Evolutionary conservation across 2,329 filamentous ascomycete species (phyloP).

Genomic region (Pseudogymnoascus sp.): DNA sequence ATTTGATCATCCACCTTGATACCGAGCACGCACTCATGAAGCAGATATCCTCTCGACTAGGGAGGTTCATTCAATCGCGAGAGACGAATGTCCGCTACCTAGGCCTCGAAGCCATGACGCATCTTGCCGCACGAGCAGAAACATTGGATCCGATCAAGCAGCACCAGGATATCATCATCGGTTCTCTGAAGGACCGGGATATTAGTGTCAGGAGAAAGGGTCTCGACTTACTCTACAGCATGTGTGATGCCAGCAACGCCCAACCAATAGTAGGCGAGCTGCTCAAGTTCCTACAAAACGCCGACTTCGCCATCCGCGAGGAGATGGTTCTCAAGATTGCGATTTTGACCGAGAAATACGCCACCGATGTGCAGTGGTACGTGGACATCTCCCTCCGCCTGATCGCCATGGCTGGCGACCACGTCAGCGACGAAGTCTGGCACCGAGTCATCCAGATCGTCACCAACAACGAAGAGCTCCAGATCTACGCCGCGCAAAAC

Average conservation of each 20-base stretch:
- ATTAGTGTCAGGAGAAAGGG: slow-evolving; percentile 96
- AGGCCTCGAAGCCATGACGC: slow-evolving; percentile 94
- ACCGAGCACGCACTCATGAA: slow-evolving; percentile 93
- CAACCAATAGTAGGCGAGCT: slow-evolving; percentile 89
- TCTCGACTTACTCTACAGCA: slow-evolving; percentile 94
- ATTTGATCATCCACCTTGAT: slow-evolving; percentile 94
- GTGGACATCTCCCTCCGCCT: slow-evolving; percentile 93
- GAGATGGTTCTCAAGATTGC: slow-evolving; percentile 99
- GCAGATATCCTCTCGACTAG: slow-evolving; percentile 83
- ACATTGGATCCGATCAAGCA: slow-evolving; percentile 96
- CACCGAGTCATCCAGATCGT: slow-evolving; percentile 98
- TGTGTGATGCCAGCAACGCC: slow-evolving; percentile 96
- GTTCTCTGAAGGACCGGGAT: slow-evolving; percentile 87
- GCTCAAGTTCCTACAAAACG: slow-evolving; percentile 87
- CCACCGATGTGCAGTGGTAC: slow-evolving; percentile 98
- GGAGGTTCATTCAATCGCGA: slow-evolving; percentile 91
- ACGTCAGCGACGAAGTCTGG: slow-evolving; percentile 99
- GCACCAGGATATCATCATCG: slow-evolving; percentile 92
- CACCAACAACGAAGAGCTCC: slow-evolving; percentile 96
- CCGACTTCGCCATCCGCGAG: slow-evolving; percentile 95
- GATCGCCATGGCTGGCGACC: slow-evolving; percentile 93
- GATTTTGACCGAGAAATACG: slow-evolving; percentile 96
- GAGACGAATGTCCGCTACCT: slow-evolving; percentile 97
- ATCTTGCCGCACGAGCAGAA: slow-evolving; percentile 87
- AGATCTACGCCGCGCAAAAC: slow-evolving; percentile 92